Evolutionary conservation across 495 filamentous ascomycete species (phyloP).

Genomic region (Aeminium ludgeri): DNA sequence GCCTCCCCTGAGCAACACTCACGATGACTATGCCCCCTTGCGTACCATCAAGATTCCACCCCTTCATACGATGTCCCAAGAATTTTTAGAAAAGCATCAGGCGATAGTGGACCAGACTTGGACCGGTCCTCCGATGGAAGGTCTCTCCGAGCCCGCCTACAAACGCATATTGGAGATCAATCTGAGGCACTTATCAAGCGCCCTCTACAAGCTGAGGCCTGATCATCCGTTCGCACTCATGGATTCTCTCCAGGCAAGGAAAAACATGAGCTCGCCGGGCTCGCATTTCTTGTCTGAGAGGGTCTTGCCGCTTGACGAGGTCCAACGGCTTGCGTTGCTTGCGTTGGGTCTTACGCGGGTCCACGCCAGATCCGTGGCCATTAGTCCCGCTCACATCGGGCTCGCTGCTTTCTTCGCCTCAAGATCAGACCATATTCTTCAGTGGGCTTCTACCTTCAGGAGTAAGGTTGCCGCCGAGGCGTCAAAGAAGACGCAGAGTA

Average conservation of each 20-base stretch:
- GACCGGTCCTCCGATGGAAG: too few relatives aligned
- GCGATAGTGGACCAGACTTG: too few relatives aligned
- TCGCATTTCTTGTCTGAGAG: conserved; percentile 7
- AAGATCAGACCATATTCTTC: background rate
- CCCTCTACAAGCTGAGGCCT: conserved; percentile 31
- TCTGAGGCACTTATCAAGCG: conserved; percentile 50
- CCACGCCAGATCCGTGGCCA: conserved; percentile 1
- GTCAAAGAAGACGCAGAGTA: conserved; percentile 19
- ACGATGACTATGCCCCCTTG: conserved; percentile 25
- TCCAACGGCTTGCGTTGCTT: conserved; percentile 21
- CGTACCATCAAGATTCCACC: conserved; percentile 27
- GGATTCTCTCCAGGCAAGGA: too few relatives aligned
- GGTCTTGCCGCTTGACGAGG: conserved; percentile 20
- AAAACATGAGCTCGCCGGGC: conserved; percentile 1
- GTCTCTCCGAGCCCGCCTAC: conserved; percentile 9
- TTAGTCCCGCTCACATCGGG: conserved; percentile 15
- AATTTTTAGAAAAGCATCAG: too few relatives aligned
- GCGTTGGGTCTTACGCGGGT: conserved; percentile 17
- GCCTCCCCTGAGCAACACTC: background rate
- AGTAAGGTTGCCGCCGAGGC: conserved; percentile 7
- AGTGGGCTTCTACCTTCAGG: background rate
- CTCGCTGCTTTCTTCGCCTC: conserved; percentile 10
- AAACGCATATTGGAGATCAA: conserved; percentile 45
- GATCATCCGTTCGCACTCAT: background rate
- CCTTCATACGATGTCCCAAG: too few relatives aligned